These are phyloP conservation scores for Citrullus mucosospermus DNA, from an alignment of 306 rosid genomes.

Conservation along the genomic window DNA sequence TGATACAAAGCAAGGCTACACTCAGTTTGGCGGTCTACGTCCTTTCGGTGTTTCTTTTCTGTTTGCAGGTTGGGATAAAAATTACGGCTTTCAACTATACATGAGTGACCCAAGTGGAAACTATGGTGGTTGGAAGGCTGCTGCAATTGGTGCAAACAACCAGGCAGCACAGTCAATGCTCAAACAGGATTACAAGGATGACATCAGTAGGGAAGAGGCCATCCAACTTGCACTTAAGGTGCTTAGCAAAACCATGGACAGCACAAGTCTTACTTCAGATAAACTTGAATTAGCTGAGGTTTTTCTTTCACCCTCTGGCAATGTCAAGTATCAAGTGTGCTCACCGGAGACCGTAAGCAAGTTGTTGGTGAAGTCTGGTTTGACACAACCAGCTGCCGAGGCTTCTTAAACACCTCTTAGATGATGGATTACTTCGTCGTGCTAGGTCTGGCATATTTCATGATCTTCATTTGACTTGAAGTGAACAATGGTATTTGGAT, in stretches of 20 bases:
- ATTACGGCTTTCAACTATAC: conserved; percentile 25
- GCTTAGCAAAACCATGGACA: conserved; percentile 36
- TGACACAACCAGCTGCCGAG: conserved; percentile 24
- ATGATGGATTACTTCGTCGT: neutral
- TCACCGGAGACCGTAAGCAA: conserved; percentile 19
- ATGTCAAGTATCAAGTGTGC: conserved; percentile 32
- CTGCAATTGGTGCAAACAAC: conserved; percentile 29
- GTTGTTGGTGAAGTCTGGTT: conserved; percentile 24
- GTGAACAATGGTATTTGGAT: neutral
- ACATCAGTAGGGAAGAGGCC: conserved; percentile 26
- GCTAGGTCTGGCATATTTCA: neutral
- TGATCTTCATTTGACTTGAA: neutral
- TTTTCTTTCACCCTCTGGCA: conserved; percentile 23
- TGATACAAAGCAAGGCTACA: conserved; percentile 31
- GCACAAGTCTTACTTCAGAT: conserved; percentile 33
- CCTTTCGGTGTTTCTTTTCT: conserved; percentile 29
- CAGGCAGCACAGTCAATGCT: conserved; percentile 32
- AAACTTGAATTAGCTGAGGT: conserved; percentile 35
- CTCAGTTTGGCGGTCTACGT: conserved; percentile 28
- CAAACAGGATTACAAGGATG: conserved; percentile 29
- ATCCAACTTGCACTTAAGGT: conserved; percentile 33
- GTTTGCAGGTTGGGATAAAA: conserved; percentile 31
- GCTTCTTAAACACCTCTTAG: conserved; percentile 8
- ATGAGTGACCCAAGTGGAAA: conserved; percentile 38
- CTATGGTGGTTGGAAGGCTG: conserved; percentile 30